Conservation (phyloP, 805 yeast genomes). For the Wickerhamiella bombiphila region DNA sequence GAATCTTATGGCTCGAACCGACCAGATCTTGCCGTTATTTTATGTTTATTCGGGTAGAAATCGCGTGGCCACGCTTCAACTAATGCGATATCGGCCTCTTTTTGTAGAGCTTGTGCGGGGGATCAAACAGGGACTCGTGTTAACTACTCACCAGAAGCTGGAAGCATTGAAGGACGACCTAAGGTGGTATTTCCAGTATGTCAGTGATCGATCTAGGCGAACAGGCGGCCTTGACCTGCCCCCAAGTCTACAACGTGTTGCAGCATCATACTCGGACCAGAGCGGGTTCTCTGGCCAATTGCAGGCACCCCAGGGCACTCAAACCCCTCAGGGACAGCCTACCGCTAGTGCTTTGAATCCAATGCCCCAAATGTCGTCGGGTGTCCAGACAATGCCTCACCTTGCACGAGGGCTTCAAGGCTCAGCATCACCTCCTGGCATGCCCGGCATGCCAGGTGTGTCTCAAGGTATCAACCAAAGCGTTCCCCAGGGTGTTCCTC, state of each 20-base stretch:
- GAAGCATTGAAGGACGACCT: conserved; percentile 59
- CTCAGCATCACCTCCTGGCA: too few relatives aligned
- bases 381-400: too few relatives aligned
- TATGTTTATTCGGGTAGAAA: conserved; percentile 55
- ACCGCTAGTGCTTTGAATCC: too few relatives aligned
- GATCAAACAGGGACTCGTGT: conserved; percentile 46
- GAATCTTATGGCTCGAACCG: conserved; percentile 41
- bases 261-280: too few relatives aligned
- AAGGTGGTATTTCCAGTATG: conserved; percentile 58
- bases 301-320: too few relatives aligned
- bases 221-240: conserved; percentile 15
- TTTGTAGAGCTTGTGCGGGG: conserved; percentile 62
- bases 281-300: too few relatives aligned
- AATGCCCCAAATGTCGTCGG: too few relatives aligned
- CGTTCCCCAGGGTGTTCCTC: neutral
- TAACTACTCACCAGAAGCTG: conserved; percentile 58
- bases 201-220: conserved; percentile 32
- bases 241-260: conserved; percentile 6
- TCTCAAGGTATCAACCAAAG: too few relatives aligned
- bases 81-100: conserved; percentile 67
- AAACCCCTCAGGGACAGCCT: too few relatives aligned
- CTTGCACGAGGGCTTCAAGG: too few relatives aligned
- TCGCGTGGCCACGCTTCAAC: conserved; percentile 57
- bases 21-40: conserved; percentile 64
- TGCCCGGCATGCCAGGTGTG: too few relatives aligned